phyloP scores from a whole-genome alignment of 768 basidiomycete species.

The Russula vinacea region DNA sequence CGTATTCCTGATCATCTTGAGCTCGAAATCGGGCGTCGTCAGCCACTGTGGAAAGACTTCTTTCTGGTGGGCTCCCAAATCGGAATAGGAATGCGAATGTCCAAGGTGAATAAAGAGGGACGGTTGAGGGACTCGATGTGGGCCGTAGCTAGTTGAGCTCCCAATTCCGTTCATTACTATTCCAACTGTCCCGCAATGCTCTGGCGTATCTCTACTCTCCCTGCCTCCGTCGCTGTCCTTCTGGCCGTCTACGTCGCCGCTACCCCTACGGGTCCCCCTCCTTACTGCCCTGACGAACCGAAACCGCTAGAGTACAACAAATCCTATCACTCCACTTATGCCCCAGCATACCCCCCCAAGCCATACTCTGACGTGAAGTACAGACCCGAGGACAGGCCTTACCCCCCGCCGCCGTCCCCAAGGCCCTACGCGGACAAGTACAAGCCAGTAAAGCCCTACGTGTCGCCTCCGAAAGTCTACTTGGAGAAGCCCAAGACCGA shows the following conservation, averaged over 20 bases:
- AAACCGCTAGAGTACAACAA: background rate
- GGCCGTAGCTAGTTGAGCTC: slow-evolving; percentile 8
- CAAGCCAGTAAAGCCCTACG: background rate
- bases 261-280: slow-evolving; percentile 10
- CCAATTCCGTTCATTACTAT: slow-evolving; percentile 21
- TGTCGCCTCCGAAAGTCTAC: background rate
- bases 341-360: background rate
- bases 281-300: slow-evolving; percentile 4
- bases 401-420: background rate
- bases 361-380: background rate
- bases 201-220: slow-evolving; percentile 6
- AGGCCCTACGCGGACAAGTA: slow-evolving; percentile 1
- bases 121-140: background rate
- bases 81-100: slow-evolving; percentile 16
- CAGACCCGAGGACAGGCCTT: slow-evolving; percentile 5
- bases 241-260: slow-evolving; percentile 8
- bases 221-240: slow-evolving; percentile 4
- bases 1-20: slow-evolving; percentile 3
- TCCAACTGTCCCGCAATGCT: slow-evolving; percentile 13
- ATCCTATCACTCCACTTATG: background rate
- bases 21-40: background rate
- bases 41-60: background rate
- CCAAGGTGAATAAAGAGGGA: slow-evolving; percentile 12
- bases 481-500: background rate
- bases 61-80: background rate